Evolutionary conservation across 2,329 filamentous ascomycete genomes (phyloP).

Genomic region (Alternaria dauci): DNA sequence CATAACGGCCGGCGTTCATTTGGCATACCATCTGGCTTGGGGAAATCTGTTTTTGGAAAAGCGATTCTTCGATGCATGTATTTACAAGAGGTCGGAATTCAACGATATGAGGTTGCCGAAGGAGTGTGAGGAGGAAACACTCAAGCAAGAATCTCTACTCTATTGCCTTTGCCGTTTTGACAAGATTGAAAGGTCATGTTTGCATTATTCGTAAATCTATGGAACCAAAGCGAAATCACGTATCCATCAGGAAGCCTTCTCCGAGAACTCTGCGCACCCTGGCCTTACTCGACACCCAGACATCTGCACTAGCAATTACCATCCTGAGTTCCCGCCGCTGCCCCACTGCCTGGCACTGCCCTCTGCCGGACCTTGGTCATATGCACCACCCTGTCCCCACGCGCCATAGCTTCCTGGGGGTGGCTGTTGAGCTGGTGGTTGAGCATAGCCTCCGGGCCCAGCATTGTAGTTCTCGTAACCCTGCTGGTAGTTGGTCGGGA

Average conservation of each 20-base stretch:
- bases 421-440: conserved; percentile 26
- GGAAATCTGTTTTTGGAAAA: conserved; percentile 26
- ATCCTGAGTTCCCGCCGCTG: conserved; percentile 38
- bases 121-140: conserved; percentile 15
- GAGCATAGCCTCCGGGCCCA: conserved; percentile 25
- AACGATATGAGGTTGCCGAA: conserved; percentile 2
- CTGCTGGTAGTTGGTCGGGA: conserved; percentile 50
- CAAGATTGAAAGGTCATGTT: not conserved
- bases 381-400: conserved; percentile 31
- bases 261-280: not conserved
- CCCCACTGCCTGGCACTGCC: conserved; percentile 44
- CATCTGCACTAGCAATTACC: conserved; percentile 23
- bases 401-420: conserved; percentile 30
- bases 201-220: conserved; percentile 13
- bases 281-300: not conserved
- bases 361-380: conserved; percentile 24
- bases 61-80: conserved; percentile 28
- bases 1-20: conserved; percentile 42
- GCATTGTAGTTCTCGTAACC: conserved; percentile 44
- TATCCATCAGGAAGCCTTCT: not conserved
- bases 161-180: not conserved
- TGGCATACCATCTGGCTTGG: conserved; percentile 30
- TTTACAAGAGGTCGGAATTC: conserved; percentile 16
- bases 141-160: conserved; percentile 32
- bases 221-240: not conserved